A percentile compares a stretch with the other conserved stretches of the same genome.
These are phyloP conservation scores for Citrullus amarus DNA, from an alignment of 306 rosid species.

Conservation along the genomic window DNA sequence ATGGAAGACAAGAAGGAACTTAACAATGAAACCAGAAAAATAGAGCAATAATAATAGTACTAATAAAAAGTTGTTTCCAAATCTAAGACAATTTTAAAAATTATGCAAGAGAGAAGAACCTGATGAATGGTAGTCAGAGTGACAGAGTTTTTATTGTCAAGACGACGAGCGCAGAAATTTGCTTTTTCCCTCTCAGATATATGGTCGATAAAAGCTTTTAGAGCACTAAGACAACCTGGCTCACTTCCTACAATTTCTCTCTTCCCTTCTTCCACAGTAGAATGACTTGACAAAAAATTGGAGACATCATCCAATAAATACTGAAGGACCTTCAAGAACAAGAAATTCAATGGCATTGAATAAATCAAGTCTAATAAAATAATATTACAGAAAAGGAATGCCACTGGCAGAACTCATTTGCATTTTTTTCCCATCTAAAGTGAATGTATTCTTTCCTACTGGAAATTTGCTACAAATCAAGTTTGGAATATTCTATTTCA, in stretches of 20 bases:
- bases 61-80: neutral
- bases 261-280: conserved; percentile 28
- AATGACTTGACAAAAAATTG: conserved; percentile 55
- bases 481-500: neutral
- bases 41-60: neutral
- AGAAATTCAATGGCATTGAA: neutral
- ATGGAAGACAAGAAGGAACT: conserved; percentile 7
- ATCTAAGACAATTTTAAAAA: neutral
- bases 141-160: conserved; percentile 63
- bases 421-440: conserved; percentile 1
- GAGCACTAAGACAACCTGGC: conserved; percentile 43
- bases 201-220: conserved; percentile 56
- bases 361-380: neutral
- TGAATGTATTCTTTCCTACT: neutral
- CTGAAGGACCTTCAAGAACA: conserved; percentile 64
- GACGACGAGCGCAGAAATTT: conserved; percentile 55
- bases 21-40: neutral
- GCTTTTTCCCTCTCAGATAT: conserved; percentile 72
- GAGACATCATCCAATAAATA: conserved; percentile 81
- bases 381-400: conserved; percentile 1
- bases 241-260: conserved; percentile 24
- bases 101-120: conserved; percentile 24
- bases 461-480: neutral
- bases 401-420: neutral
- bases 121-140: conserved; percentile 93